These are phyloP conservation scores for Taphrina flavorubra DNA, from an alignment of 1,139 yeast genomes.

Conservation along the genomic window DNA sequence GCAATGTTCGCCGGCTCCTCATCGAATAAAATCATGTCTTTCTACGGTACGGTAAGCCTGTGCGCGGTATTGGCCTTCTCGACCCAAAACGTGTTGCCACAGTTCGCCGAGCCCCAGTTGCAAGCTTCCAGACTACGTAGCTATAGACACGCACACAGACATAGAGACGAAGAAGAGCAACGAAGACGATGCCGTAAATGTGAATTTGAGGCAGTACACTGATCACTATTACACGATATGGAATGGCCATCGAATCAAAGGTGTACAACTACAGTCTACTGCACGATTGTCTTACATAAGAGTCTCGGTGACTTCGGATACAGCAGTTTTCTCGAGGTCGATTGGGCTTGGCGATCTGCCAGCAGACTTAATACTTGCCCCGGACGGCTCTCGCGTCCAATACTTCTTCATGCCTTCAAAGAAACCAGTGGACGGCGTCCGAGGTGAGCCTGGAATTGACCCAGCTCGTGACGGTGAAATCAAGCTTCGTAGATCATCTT, in stretches of 20 bases:
- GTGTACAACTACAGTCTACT: background rate
- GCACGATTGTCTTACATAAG: constrained; percentile 19
- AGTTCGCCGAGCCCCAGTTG: too few relatives aligned
- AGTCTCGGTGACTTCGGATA: constrained; percentile 23
- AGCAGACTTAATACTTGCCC: constrained; percentile 9
- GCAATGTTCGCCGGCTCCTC: constrained; percentile 4
- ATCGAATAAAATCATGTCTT: too few relatives aligned
- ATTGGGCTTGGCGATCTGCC: constrained; percentile 36
- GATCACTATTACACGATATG: background rate
- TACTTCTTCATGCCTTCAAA: constrained; percentile 37
- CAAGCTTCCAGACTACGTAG: too few relatives aligned
- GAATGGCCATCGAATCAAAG: background rate
- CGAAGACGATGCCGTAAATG: too few relatives aligned
- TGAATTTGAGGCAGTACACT: background rate
- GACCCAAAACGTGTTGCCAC: too few relatives aligned
- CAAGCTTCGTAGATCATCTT: constrained; percentile 36
- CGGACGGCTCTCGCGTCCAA: constrained; percentile 35
- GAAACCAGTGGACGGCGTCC: constrained; percentile 31
- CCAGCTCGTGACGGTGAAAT: constrained; percentile 28
- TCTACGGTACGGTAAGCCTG: too few relatives aligned
- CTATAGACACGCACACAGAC: background rate
- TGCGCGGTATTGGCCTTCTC: too few relatives aligned
- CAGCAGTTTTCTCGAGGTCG: constrained; percentile 33
- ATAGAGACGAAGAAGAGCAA: background rate
- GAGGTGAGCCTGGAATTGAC: constrained; percentile 34